Conservation (phyloP, 495 filamentous ascomycete species). For the Penicillium nucicola region DNA sequence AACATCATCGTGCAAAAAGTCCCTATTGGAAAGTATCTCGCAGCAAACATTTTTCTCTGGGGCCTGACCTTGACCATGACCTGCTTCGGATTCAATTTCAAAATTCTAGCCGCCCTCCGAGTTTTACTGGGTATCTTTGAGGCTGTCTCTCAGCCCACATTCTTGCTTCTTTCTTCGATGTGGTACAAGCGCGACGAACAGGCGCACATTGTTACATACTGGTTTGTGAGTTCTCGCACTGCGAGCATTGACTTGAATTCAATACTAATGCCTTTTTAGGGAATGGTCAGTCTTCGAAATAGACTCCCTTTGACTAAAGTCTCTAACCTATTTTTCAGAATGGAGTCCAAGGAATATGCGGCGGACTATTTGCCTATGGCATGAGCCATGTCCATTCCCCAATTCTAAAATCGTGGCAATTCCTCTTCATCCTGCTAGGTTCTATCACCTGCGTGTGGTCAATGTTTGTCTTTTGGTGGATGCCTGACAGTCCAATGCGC, state of each 20-base stretch:
- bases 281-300: conserved; percentile 51
- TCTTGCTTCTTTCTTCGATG: conserved; percentile 54
- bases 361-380: conserved; percentile 46
- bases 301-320: too few species aligned
- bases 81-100: conserved; percentile 49
- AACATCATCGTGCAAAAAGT: conserved; percentile 44
- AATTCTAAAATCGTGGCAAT: too few species aligned
- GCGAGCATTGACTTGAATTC: too few species aligned
- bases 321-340: conserved; percentile 22
- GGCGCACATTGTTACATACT: conserved; percentile 53
- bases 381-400: conserved; percentile 15
- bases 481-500: too few species aligned
- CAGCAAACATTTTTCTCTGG: conserved; percentile 54
- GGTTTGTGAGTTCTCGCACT: conserved; percentile 32
- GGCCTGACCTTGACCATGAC: conserved; percentile 45
- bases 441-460: too few species aligned
- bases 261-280: too few species aligned
- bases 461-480: too few species aligned
- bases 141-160: conserved; percentile 49
- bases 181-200: conserved; percentile 64
- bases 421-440: too few species aligned
- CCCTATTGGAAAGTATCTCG: conserved; percentile 49
- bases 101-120: conserved; percentile 44
- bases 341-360: conserved; percentile 44
- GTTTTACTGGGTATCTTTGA: conserved; percentile 60